Base-by-base conservation (phyloP, 2,329 filamentous ascomycete species). In the Beauveria rudraprayagi region DNA sequence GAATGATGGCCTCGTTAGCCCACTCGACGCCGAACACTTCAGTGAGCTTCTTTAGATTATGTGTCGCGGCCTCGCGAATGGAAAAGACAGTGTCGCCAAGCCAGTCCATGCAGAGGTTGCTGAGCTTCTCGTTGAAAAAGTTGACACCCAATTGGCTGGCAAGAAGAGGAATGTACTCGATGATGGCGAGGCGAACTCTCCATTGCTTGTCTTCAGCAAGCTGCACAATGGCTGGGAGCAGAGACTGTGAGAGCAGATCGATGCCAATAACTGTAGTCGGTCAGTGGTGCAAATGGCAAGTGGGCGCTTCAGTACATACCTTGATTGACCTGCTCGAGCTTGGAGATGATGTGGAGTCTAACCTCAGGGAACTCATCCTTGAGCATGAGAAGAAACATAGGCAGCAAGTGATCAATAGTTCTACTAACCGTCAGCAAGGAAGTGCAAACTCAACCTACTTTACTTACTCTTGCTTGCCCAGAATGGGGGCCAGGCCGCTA, bases 281-380 rank as follows among this genome's bases (percentile, higher is more conserved):
- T 63, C 41, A 63, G 61, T n/a, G 5, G n/a, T 17, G 28, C 8
- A 7, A 5, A 17, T 11, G 19, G 2, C 30, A 34, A n/a, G 30
- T 16, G 26, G 22, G 5, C 50, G 8, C 11, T 48, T 28, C 22
- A 26, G 14, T 48, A 71, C 78, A 65, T 79, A 92, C 90, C 90
- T 77, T 97, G 91, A 78, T 99, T 99, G 66, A 99, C 94, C 65
- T 95, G 85, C 78, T 99, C 95, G 60, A 99, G 86, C 78, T 99
- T 99, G n/a, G 94, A 97, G 71, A 99, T 99, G 74, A 99, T 99
- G 78, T 99, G 96, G 63, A 99, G 86, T 65, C 94, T 89, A 56
- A 99, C 94, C 73, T 99, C 94, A 24, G 94, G 94, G 75, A 97
- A 97, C 72, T 99, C 94, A 70, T 99, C 94, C 83, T 97, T 99